A percentile compares a stretch with the other conserved stretches of the same genome.
phyloP scores from a whole-genome alignment of 192 early-diverging fungal genomes.

The Umbelopsis ramanniana region DNA sequence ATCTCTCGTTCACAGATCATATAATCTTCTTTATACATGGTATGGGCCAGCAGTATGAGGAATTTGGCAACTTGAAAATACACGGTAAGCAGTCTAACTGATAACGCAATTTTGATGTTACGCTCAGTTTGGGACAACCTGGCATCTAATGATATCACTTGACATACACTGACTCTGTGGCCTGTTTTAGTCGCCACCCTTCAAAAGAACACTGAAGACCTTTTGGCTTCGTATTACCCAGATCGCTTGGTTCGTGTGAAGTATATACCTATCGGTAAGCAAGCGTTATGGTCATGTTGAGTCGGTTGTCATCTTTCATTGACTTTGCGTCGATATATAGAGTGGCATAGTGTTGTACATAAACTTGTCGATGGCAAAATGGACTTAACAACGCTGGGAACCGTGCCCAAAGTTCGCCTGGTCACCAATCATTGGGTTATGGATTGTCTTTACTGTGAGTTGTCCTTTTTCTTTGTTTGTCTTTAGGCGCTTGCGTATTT shows the following conservation, averaged over 20 bases:
- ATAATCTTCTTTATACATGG: constrained; percentile 58
- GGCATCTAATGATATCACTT: neutral
- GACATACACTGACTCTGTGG: neutral
- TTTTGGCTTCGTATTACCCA: constrained; percentile 25
- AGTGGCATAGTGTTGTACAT: constrained; percentile 51
- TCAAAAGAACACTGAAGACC: constrained; percentile 37
- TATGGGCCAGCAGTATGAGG: constrained; percentile 56
- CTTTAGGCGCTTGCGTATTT: neutral
- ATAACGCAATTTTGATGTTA: constrained; percentile 4
- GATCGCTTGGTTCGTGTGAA: constrained; percentile 24
- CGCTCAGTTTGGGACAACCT: neutral
- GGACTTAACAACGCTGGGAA: constrained; percentile 42
- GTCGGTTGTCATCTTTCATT: neutral
- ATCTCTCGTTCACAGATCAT: constrained; percentile 32
- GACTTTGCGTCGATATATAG: neutral
- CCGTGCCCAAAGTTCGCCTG: constrained; percentile 52
- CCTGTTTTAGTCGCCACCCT: constrained; percentile 33
- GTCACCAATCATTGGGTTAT: constrained; percentile 51
- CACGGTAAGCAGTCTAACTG: constrained; percentile 35
- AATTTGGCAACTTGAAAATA: constrained; percentile 47
- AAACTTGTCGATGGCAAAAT: constrained; percentile 47
- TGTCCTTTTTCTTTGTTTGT: neutral
- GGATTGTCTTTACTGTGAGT: constrained; percentile 50
- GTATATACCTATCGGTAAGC: constrained; percentile 33
- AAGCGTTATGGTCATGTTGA: too few relatives aligned